phyloP scores from a whole-genome alignment of 805 yeast species.

The Barnettozyma pratensis region DNA sequence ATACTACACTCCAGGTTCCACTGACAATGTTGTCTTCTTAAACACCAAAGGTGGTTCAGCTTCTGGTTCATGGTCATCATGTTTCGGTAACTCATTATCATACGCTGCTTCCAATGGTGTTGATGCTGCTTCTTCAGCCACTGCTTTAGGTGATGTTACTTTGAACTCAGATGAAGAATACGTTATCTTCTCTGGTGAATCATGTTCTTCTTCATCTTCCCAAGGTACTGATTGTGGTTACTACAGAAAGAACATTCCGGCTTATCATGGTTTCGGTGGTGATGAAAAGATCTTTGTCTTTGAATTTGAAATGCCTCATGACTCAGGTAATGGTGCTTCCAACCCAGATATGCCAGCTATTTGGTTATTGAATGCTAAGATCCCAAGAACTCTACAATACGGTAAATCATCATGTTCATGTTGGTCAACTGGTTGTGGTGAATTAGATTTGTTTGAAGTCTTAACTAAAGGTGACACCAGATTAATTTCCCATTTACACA shows the following conservation, averaged over 20 bases:
- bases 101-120: slow-evolving; percentile 76
- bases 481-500: slow-evolving; percentile 78
- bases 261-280: slow-evolving; percentile 93
- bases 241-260: slow-evolving; percentile 82
- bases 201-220: slow-evolving; percentile 41
- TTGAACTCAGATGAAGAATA: slow-evolving; percentile 72
- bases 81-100: slow-evolving; percentile 91
- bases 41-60: slow-evolving; percentile 83
- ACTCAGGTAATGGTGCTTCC: slow-evolving; percentile 38
- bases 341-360: slow-evolving; percentile 97
- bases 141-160: slow-evolving; percentile 62
- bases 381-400: slow-evolving; percentile 95
- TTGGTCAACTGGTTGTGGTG: slow-evolving; percentile 98
- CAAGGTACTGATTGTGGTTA: slow-evolving; percentile 60
- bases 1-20: slow-evolving; percentile 68
- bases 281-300: slow-evolving; percentile 78
- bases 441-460: slow-evolving; percentile 90
- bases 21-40: slow-evolving; percentile 73
- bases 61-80: slow-evolving; percentile 82
- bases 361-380: slow-evolving; percentile 92
- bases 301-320: slow-evolving; percentile 91
- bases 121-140: slow-evolving; percentile 64
- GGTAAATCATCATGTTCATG: slow-evolving; percentile 85
- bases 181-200: slow-evolving; percentile 71
- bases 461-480: slow-evolving; percentile 69